Evolutionary conservation across 306 rosid genomes (phyloP).

Genomic region (Senna siamea): DNA sequence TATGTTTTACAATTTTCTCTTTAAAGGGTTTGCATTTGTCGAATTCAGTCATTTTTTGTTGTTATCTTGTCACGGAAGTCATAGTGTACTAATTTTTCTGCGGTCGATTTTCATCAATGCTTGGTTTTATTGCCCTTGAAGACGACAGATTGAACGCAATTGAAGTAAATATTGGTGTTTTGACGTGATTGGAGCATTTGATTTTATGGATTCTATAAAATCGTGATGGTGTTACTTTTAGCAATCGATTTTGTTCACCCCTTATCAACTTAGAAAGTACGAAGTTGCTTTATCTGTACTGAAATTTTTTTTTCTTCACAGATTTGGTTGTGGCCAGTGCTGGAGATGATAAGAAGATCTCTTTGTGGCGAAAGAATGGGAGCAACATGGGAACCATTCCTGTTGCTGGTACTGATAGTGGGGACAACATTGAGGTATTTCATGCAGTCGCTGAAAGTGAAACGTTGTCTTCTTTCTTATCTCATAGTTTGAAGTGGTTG

Average conservation of each 20-base stretch:
- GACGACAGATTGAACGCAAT: background rate
- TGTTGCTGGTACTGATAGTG: constrained; percentile 55
- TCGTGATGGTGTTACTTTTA: background rate
- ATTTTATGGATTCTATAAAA: background rate
- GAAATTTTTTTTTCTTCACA: background rate
- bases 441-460: background rate
- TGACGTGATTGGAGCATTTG: background rate
- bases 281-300: background rate
- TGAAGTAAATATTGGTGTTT: background rate
- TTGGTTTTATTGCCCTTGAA: background rate
- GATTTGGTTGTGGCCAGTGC: constrained; percentile 77
- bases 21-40: background rate
- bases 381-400: constrained; percentile 77
- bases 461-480: background rate
- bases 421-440: constrained; percentile 67
- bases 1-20: background rate
- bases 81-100: background rate
- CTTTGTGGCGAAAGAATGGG: constrained; percentile 69
- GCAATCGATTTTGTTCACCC: background rate
- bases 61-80: background rate
- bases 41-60: background rate
- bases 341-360: constrained; percentile 72
- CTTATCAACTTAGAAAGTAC: background rate
- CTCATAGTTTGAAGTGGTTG: background rate
- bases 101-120: background rate